Percentiles rank a stretch among this genome's conserved stretches.
Evolutionary conservation across 2,329 filamentous ascomycete species (phyloP).

Genomic region (Stromatinia cepivora): DNA sequence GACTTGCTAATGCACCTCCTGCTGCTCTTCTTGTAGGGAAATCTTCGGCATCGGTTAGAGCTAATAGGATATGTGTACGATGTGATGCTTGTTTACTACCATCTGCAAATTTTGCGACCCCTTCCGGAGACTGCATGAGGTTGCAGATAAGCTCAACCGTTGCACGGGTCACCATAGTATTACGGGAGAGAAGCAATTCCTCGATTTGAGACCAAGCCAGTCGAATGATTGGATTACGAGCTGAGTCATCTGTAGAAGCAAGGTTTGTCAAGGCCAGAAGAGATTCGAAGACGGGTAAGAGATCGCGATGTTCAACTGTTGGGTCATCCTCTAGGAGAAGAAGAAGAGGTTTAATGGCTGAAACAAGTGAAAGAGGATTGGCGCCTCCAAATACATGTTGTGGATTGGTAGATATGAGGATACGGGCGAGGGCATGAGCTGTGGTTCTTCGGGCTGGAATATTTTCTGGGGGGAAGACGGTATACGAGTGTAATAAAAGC

Average conservation of each 20-base stretch:
- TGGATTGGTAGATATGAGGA: slow-evolving; percentile 85
- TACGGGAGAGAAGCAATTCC: slow-evolving; percentile 76
- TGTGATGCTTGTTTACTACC: slow-evolving; percentile 66
- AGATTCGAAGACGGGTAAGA: slow-evolving; percentile 86
- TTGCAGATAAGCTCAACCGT: slow-evolving; percentile 91
- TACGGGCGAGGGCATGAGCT: slow-evolving; percentile 78
- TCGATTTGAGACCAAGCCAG: slow-evolving; percentile 75
- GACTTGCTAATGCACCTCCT: slow-evolving; percentile 81
- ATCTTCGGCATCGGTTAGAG: slow-evolving; percentile 85
- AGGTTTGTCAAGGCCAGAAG: slow-evolving; percentile 93
- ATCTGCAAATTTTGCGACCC: slow-evolving; percentile 68
- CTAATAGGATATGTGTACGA: slow-evolving; percentile 79
- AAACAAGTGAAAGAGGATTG: slow-evolving; percentile 70
- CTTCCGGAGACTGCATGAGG: slow-evolving; percentile 68
- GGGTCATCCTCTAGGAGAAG: slow-evolving; percentile 70
- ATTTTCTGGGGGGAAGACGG: slow-evolving; percentile 57
- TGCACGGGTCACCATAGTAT: slow-evolving; percentile 75
- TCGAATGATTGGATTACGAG: slow-evolving; percentile 69
- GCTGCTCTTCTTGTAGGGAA: slow-evolving; percentile 76
- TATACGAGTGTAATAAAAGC: slow-evolving; percentile 72
- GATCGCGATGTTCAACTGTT: slow-evolving; percentile 64
- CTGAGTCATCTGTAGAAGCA: slow-evolving; percentile 70
- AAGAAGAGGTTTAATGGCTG: slow-evolving; percentile 79
- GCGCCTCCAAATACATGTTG: slow-evolving; percentile 78
- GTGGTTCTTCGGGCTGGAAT: slow-evolving; percentile 56